Conservation (phyloP, 2,329 filamentous ascomycete genomes). For the Claviceps monticola region DNA sequence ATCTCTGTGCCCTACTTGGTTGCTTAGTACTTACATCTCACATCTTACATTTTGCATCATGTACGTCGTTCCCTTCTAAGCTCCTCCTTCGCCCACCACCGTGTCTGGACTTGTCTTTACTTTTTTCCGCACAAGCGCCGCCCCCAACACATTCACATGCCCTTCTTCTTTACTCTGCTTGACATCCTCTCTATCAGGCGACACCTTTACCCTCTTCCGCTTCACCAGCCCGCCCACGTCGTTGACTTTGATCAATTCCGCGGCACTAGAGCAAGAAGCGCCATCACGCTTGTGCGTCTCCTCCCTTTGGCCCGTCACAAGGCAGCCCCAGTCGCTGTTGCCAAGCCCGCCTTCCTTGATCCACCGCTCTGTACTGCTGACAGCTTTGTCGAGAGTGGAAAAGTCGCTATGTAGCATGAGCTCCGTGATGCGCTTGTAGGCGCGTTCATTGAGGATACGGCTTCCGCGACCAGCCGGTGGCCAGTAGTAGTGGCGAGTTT, state of each 20-base stretch:
- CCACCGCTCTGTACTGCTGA: constrained; percentile 56
- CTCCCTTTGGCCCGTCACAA: constrained; percentile 31
- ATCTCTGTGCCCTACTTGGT: too few species aligned
- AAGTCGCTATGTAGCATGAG: constrained; percentile 64
- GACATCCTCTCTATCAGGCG: constrained; percentile 38
- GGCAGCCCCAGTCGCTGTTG: constrained; percentile 34
- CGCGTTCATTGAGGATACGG: constrained; percentile 45
- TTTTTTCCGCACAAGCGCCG: constrained; percentile 42
- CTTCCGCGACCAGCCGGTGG: constrained; percentile 46
- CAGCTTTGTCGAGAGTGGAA: constrained; percentile 46
- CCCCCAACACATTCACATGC: constrained; percentile 40
- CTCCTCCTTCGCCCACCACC: too few species aligned
- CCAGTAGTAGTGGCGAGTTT: constrained; percentile 54
- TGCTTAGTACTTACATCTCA: too few species aligned
- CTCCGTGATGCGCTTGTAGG: constrained; percentile 55
- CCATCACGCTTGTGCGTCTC: not conserved
- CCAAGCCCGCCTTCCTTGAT: constrained; percentile 48
- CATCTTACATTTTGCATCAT: not conserved
- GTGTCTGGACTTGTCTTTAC: constrained; percentile 23
- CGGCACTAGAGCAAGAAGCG: constrained; percentile 2
- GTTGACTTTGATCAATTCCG: constrained; percentile 24
- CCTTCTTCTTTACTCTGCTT: constrained; percentile 10
- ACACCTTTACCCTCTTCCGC: constrained; percentile 25
- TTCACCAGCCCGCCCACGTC: constrained; percentile 36
- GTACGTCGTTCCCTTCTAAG: not conserved